These are phyloP conservation scores for Ustilago vetiveriae DNA, from an alignment of 1,284 basidiomycete genomes.

Conservation along the genomic window DNA sequence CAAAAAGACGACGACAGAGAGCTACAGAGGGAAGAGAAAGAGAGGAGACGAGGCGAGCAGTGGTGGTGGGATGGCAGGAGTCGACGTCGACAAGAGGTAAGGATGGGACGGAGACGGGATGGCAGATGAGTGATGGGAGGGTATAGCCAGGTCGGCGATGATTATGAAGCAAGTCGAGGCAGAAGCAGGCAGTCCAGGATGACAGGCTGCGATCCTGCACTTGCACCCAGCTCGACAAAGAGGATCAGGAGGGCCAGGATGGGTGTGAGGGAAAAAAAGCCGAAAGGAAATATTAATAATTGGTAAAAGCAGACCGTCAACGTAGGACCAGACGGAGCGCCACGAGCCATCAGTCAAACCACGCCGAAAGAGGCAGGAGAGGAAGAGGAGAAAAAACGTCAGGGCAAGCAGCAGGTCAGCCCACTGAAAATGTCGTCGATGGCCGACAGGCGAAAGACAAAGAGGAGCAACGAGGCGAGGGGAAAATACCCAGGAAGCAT, in stretches of 20 bases:
- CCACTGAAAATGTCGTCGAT: neutral
- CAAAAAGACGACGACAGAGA: conserved; percentile 1
- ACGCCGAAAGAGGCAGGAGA: conserved; percentile 6
- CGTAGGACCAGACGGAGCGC: neutral
- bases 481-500: too few relatives aligned
- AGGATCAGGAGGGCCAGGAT: neutral
- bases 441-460: neutral
- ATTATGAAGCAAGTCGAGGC: conserved; percentile 26
- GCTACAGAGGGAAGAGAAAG: neutral
- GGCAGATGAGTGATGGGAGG: neutral
- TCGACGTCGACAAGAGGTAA: conserved; percentile 6
- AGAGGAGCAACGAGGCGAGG: conserved; percentile 1
- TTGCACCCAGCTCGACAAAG: conserved; percentile 15
- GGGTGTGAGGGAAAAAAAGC: too few relatives aligned
- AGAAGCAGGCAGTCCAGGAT: too few relatives aligned
- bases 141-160: conserved; percentile 2
- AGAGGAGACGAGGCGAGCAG: too few relatives aligned
- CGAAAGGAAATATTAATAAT: too few relatives aligned
- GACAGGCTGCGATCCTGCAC: neutral
- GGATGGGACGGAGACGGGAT: neutral
- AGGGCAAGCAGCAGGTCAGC: neutral
- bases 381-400: neutral
- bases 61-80: conserved; percentile 1
- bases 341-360: neutral
- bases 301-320: too few relatives aligned